These are phyloP conservation scores for Rhododendron ferrugineum DNA, from an alignment of 148 eudicot species.

Conservation along the genomic window DNA sequence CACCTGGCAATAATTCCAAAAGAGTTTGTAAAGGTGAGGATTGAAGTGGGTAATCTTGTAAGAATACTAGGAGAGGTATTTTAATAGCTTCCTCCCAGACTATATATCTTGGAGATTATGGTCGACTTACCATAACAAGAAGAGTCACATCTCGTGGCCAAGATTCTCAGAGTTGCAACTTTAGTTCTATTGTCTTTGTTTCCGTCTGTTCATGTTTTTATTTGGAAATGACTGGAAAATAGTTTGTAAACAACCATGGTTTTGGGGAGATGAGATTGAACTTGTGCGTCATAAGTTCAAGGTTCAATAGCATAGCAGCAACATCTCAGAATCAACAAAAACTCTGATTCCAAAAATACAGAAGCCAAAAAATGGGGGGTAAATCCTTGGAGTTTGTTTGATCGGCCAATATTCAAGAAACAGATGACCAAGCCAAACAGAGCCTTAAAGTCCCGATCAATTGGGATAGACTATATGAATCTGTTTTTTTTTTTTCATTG, in stretches of 20 bases:
- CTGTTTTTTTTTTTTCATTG: not conserved
- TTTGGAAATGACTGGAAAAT: not conserved
- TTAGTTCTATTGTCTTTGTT: not conserved
- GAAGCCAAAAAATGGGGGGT: not conserved
- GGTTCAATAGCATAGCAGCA: not conserved
- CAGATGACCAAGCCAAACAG: not conserved
- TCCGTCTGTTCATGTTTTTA: not conserved
- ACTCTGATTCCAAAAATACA: not conserved
- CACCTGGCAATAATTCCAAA: not conserved
- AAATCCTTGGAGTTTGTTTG: not conserved
- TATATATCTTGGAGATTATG: not conserved
- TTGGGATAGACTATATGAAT: not conserved
- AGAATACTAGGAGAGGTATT: not conserved
- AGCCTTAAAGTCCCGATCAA: not conserved
- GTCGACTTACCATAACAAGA: not conserved
- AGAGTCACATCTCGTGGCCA: not conserved
- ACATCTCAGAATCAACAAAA: not conserved
- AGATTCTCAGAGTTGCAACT: not conserved
- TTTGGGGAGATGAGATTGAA: not conserved
- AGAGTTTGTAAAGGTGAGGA: slow-evolving; percentile 6
- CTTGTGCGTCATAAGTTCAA: not conserved
- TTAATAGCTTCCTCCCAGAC: not conserved
- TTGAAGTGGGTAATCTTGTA: slow-evolving; percentile 33
- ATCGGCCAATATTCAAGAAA: not conserved
- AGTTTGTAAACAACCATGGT: not conserved